Evolutionary conservation across 768 basidiomycete genomes (phyloP).

Genomic region (Pulveroboletus sp.): DNA sequence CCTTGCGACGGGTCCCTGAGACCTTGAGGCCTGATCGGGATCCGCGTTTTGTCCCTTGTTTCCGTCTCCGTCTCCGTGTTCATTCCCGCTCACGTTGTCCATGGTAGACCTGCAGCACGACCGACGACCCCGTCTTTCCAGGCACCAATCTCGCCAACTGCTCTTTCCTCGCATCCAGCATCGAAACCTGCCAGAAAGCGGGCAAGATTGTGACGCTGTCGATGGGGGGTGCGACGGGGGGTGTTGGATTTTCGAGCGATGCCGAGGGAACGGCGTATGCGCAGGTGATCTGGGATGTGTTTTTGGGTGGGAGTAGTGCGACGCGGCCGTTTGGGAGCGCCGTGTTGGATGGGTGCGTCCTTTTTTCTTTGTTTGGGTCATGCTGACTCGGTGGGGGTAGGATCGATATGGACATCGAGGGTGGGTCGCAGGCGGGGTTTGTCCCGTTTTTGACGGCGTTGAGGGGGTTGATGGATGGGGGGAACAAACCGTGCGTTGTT

Average conservation of each 20-base stretch:
- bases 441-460: slow-evolving; percentile 29
- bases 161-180: slow-evolving; percentile 55
- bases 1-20: neutral
- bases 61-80: neutral
- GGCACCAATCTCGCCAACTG: slow-evolving; percentile 66
- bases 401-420: slow-evolving; percentile 50
- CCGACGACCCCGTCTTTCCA: slow-evolving; percentile 53
- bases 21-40: no score
- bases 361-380: neutral
- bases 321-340: slow-evolving; percentile 72
- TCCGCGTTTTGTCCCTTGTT: neutral
- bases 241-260: slow-evolving; percentile 58
- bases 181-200: slow-evolving; percentile 60
- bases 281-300: slow-evolving; percentile 64
- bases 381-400: slow-evolving; percentile 11
- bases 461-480: slow-evolving; percentile 26
- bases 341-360: slow-evolving; percentile 63
- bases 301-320: slow-evolving; percentile 59
- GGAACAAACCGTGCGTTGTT: slow-evolving; percentile 27
- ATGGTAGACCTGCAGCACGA: slow-evolving; percentile 60
- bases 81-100: neutral
- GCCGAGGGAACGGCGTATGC: slow-evolving; percentile 58
- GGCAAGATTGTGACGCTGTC: slow-evolving; percentile 62
- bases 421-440: slow-evolving; percentile 34
- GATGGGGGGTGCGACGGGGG: slow-evolving; percentile 61